Percentiles rank a stretch among this genome's conserved stretches.
These are phyloP conservation scores for Aschersonia sp. DNA, from an alignment of 2,329 filamentous ascomycete genomes.

Conservation along the genomic window DNA sequence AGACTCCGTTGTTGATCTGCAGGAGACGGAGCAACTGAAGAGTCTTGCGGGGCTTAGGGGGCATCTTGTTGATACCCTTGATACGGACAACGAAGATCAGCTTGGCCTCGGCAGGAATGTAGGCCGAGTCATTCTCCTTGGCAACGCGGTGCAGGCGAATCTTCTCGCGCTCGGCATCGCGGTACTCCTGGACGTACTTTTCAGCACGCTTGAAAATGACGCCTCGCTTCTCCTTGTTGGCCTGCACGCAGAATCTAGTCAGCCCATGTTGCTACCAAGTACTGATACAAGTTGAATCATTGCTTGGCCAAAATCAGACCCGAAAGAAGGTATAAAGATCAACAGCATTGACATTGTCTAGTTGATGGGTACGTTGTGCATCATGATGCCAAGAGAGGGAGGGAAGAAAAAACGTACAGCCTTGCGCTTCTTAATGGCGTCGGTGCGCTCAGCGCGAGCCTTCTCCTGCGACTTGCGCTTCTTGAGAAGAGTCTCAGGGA, in stretches of 20 bases:
- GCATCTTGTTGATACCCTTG: conserved; percentile 99
- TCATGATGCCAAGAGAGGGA: conserved; percentile 43
- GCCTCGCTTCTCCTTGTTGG: conserved; percentile 96
- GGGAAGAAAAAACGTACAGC: conserved; percentile 53
- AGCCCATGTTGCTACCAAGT: conserved; percentile 20
- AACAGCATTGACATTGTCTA: conserved; percentile 97
- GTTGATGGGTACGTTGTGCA: conserved; percentile 82
- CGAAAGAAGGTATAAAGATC: conserved; percentile 97
- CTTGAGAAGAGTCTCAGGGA: conserved; percentile 99
- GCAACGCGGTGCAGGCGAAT: conserved; percentile 79
- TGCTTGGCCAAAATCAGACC: conserved; percentile 57
- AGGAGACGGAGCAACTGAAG: conserved; percentile 97
- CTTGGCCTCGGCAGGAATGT: conserved; percentile 88
- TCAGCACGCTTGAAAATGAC: conserved; percentile 99
- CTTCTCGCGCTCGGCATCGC: conserved; percentile 95
- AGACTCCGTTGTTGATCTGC: conserved; percentile 99
- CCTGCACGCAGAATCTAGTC: conserved; percentile 34
- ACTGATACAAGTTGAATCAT: conserved; percentile 5
- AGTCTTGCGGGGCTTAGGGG: conserved; percentile 99
- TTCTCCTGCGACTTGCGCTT: conserved; percentile 99
- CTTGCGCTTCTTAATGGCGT: conserved; percentile 75
- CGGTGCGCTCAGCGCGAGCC: conserved; percentile 77
- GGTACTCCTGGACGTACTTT: conserved; percentile 99
- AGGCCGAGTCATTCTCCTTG: conserved; percentile 86
- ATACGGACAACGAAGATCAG: conserved; percentile 97